phyloP scores from a whole-genome alignment of 176 grass and related monocot species.

The Carex parvula region DNA sequence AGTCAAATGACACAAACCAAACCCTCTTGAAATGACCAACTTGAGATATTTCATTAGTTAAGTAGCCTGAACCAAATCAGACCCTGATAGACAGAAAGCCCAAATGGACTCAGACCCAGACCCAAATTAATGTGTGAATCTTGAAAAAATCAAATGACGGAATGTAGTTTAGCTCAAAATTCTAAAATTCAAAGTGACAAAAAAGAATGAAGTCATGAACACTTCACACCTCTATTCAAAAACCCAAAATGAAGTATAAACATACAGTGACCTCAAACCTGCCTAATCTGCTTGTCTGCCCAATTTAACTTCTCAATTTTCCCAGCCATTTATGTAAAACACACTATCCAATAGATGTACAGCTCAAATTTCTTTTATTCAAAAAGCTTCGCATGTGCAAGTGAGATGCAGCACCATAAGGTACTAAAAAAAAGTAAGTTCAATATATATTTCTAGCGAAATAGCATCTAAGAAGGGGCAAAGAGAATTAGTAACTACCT shows the following conservation, averaged over 20 bases:
- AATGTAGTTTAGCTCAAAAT: background rate
- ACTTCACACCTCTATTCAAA: background rate
- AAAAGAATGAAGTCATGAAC: background rate
- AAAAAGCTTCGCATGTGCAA: background rate
- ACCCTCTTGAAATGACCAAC: background rate
- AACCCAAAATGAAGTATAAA: slow-evolving; percentile 2
- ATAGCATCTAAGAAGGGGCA: background rate
- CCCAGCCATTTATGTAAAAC: slow-evolving; percentile 6
- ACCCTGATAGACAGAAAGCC: background rate
- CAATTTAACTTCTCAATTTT: background rate
- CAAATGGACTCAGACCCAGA: background rate
- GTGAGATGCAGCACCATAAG: background rate
- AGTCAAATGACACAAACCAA: background rate
- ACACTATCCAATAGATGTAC: background rate
- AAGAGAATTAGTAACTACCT: slow-evolving; percentile 40
- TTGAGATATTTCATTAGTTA: background rate
- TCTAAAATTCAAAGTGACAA: background rate
- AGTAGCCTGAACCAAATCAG: background rate
- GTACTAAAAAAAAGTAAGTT: background rate
- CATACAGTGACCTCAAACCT: background rate
- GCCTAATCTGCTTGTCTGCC: background rate
- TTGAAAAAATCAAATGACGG: background rate
- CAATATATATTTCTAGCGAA: slow-evolving; percentile 1
- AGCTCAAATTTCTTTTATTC: slow-evolving; percentile 6
- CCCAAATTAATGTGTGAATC: background rate